phyloP scores from a whole-genome alignment of 2,329 filamentous ascomycete species.

The Biscogniauxia marginata region DNA sequence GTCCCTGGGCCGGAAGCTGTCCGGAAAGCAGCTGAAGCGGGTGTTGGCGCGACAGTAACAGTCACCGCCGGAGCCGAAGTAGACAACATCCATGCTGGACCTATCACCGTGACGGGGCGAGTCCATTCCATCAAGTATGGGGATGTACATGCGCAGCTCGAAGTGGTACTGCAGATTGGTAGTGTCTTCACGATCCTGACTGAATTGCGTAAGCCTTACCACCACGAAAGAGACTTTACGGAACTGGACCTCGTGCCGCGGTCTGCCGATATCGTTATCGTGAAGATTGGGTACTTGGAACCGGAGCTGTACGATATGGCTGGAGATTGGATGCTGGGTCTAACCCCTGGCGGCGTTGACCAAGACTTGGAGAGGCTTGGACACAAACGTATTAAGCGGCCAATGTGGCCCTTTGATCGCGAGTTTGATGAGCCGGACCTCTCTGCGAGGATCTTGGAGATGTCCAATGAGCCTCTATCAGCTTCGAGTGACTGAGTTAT shows the following conservation, averaged over 20 bases:
- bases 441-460: constrained; percentile 34
- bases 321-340: constrained; percentile 51
- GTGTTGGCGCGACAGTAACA: constrained; percentile 46
- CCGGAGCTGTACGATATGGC: constrained; percentile 55
- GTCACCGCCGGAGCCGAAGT: constrained; percentile 51
- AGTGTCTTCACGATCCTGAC: constrained; percentile 52
- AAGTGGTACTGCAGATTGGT: constrained; percentile 50
- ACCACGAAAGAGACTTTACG: constrained; percentile 51
- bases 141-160: constrained; percentile 45
- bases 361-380: constrained; percentile 49
- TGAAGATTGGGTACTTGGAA: constrained; percentile 57
- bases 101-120: constrained; percentile 49
- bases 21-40: constrained; percentile 40
- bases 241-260: constrained; percentile 46
- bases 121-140: constrained; percentile 51
- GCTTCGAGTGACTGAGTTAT: neutral
- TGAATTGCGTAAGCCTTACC: constrained; percentile 52
- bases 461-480: constrained; percentile 31
- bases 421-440: constrained; percentile 37
- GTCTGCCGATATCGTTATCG: constrained; percentile 48
- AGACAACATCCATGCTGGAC: constrained; percentile 46
- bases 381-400: constrained; percentile 46
- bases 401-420: constrained; percentile 47
- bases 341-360: constrained; percentile 54
- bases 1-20: constrained; percentile 48